phyloP scores from a whole-genome alignment of 2,329 filamentous ascomycete species.

The Alternaria hordeiaustralica region DNA sequence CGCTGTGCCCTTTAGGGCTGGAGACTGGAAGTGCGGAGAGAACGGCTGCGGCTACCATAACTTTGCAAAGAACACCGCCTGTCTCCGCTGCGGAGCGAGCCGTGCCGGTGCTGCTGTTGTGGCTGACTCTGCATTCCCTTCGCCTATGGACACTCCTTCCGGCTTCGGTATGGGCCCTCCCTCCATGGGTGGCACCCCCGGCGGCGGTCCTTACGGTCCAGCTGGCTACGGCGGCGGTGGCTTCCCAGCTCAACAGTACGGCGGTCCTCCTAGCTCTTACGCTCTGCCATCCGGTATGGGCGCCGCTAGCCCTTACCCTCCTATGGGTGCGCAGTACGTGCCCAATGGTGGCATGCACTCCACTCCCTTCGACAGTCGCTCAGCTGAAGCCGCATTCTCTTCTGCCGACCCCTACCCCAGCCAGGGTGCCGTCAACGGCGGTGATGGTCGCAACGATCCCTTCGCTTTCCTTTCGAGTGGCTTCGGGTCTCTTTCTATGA shows the following conservation, averaged over 20 bases:
- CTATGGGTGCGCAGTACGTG: conserved; percentile 77
- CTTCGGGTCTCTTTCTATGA: conserved; percentile 75
- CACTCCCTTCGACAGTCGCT: conserved; percentile 89
- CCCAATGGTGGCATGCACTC: conserved; percentile 80
- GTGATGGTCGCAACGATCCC: conserved; percentile 71
- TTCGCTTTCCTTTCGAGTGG: conserved; percentile 80
- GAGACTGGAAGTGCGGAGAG: conserved; percentile 98
- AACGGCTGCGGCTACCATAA: conserved; percentile 99
- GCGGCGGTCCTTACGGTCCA: conserved; percentile 73
- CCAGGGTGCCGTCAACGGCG: conserved; percentile 72
- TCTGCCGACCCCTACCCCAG: conserved; percentile 83
- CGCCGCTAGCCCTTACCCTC: conserved; percentile 79
- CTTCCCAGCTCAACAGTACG: conserved; percentile 78
- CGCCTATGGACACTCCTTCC: conserved; percentile 84
- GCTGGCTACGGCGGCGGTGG: conserved; percentile 69
- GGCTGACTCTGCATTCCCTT: conserved; percentile 89
- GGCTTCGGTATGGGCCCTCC: conserved; percentile 85
- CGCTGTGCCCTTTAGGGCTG: conserved; percentile 94
- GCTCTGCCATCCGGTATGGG: conserved; percentile 85
- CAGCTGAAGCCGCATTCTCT: conserved; percentile 92
- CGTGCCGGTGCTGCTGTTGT: conserved; percentile 93
- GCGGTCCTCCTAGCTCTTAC: conserved; percentile 86
- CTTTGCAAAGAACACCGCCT: conserved; percentile 99
- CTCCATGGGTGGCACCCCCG: conserved; percentile 79
- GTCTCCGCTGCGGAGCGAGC: conserved; percentile 92